Evolutionary conservation across 257 asterid genomes (phyloP).

Genomic region (Nicotiana noctiflora): DNA sequence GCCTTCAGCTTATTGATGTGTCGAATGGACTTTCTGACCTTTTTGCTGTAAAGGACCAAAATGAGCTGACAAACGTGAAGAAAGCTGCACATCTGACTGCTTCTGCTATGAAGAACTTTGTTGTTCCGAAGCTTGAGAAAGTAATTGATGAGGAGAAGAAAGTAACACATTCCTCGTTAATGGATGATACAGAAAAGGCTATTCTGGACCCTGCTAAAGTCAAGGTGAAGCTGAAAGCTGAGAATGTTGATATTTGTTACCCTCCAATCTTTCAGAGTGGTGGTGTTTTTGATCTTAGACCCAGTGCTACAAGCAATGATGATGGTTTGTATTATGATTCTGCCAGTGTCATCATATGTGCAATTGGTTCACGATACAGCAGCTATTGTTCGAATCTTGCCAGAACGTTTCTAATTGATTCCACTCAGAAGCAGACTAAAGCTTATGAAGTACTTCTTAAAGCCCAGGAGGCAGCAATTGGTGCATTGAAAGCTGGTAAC

Average conservation of each 20-base stretch:
- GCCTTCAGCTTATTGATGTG: constrained; percentile 16
- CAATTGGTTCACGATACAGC: constrained; percentile 23
- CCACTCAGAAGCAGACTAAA: constrained; percentile 18
- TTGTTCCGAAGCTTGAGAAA: constrained; percentile 25
- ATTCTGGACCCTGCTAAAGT: constrained; percentile 57
- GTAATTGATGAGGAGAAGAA: constrained; percentile 68
- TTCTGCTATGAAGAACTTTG: constrained; percentile 26
- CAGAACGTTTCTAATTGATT: constrained; percentile 23
- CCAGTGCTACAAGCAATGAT: constrained; percentile 27
- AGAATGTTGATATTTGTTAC: constrained; percentile 75
- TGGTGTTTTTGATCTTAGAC: constrained; percentile 24
- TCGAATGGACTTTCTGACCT: constrained; percentile 21
- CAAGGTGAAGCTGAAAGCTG: constrained; percentile 62
- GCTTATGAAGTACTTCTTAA: constrained; percentile 25
- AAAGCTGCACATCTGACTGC: constrained; percentile 25
- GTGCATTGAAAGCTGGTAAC: constrained; percentile 19
- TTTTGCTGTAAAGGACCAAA: constrained; percentile 24
- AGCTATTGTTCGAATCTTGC: constrained; percentile 29
- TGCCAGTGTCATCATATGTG: constrained; percentile 27
- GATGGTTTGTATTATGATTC: constrained; percentile 21
- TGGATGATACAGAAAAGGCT: constrained; percentile 73
- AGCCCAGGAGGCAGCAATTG: constrained; percentile 18
- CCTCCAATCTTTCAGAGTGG: constrained; percentile 71
- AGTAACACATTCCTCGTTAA: constrained; percentile 53
- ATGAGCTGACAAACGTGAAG: constrained; percentile 24